Evolutionary conservation across 164 flowering plant species (phyloP).

Genomic region (Vitis riparia): DNA sequence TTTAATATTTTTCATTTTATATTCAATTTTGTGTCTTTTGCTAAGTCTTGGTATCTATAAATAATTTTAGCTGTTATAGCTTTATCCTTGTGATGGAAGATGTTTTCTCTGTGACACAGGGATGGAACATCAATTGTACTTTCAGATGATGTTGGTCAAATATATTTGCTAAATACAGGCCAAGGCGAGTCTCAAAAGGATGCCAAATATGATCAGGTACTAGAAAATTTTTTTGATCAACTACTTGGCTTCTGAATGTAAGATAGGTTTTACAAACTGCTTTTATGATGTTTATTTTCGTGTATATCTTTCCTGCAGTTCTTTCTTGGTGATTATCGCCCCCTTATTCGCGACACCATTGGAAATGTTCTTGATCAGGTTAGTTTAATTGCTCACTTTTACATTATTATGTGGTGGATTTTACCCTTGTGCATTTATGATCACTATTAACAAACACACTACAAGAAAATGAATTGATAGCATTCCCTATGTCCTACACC

Average conservation of each 20-base stretch:
- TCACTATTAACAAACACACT: not conserved
- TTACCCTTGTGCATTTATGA: not conserved
- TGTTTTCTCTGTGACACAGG: conserved; percentile 37
- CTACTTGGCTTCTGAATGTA: not conserved
- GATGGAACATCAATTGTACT: conserved; percentile 95
- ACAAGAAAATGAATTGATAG: not conserved
- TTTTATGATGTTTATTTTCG: conserved; percentile 5
- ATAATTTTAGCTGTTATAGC: no score
- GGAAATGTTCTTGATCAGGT: conserved; percentile 98
- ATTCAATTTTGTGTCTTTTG: no score
- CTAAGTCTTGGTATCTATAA: no score
- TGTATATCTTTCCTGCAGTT: conserved; percentile 52
- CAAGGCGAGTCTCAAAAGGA: conserved; percentile 88
- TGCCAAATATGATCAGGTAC: conserved; percentile 97
- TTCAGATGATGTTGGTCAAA: conserved; percentile 96
- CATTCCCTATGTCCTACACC: not conserved
- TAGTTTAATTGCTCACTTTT: conserved; percentile 9
- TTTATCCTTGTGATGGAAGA: no score
- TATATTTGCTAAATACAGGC: conserved; percentile 82
- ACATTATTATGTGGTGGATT: not conserved
- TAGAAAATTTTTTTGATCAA: not conserved
- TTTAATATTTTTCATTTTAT: no score
- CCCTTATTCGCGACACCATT: conserved; percentile 71
- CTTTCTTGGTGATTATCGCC: conserved; percentile 97
- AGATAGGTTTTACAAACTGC: not conserved